Evolutionary conservation across 1,284 basidiomycete species (phyloP).

Genomic region (Cutaneotrichosporon sp.): DNA sequence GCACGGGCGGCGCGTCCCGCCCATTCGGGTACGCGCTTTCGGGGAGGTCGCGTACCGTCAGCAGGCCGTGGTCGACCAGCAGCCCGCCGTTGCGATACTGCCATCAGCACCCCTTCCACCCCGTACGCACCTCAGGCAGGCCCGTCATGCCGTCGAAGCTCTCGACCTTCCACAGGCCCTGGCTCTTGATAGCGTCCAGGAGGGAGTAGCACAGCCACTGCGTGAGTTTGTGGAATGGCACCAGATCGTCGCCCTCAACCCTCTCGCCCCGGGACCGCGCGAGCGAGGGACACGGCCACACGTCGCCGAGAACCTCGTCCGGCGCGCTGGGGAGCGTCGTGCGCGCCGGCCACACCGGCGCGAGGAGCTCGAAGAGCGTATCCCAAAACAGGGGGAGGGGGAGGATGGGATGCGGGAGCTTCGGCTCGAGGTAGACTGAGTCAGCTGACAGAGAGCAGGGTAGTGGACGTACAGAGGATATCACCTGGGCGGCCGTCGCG

Average conservation of each 20-base stretch:
- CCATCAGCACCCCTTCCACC: neutral
- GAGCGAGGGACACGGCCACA: conserved; percentile 73
- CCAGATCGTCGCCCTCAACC: conserved; percentile 61
- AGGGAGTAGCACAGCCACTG: conserved; percentile 89
- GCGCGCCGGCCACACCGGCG: conserved; percentile 83
- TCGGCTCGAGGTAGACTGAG: conserved; percentile 25
- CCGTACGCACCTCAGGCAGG: conserved; percentile 38
- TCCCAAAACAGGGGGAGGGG: conserved; percentile 72
- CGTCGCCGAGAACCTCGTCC: conserved; percentile 73
- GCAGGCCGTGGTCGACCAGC: conserved; percentile 73
- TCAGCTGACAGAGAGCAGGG: no score
- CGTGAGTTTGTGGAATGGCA: conserved; percentile 93
- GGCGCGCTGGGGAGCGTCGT: conserved; percentile 54
- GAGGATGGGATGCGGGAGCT: conserved; percentile 37
- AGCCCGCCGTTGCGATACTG: conserved; percentile 89
- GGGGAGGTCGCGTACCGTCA: conserved; percentile 53
- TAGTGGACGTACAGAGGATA: conserved; percentile 60
- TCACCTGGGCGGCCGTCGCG: conserved; percentile 68
- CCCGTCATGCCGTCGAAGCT: conserved; percentile 55
- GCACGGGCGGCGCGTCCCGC: conserved; percentile 54
- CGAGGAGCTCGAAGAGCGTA: conserved; percentile 73
- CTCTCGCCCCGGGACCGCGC: conserved; percentile 27
- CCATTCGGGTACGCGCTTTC: conserved; percentile 33
- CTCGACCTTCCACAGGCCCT: conserved; percentile 67
- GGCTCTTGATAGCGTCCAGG: conserved; percentile 71